A percentile compares a stretch with the other conserved stretches of the same genome.
Conservation (phyloP, 495 filamentous ascomycete species). For the Elasticomyces elasticus region DNA sequence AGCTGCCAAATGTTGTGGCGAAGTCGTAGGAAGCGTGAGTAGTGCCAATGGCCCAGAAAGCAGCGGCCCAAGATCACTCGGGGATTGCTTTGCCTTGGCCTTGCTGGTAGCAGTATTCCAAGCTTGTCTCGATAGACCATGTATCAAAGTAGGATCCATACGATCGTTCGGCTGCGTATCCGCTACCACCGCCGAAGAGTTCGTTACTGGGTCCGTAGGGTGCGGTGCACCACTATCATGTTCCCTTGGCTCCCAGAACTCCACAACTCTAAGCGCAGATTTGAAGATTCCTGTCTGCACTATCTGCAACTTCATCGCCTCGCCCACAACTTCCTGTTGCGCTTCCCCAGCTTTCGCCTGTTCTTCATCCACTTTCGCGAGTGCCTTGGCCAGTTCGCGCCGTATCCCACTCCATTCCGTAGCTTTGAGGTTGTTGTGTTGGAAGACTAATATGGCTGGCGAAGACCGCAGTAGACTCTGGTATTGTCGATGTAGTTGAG, state of each 20-base stretch:
- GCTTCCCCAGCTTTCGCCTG: conserved; percentile 39
- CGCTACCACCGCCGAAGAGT: conserved; percentile 27
- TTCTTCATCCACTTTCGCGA: conserved; percentile 54
- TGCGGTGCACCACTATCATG: conserved; percentile 8
- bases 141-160: conserved; percentile 43
- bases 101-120: conserved; percentile 44
- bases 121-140: conserved; percentile 64
- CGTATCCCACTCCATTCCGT: conserved; percentile 80
- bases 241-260: conserved; percentile 69
- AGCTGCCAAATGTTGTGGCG: conserved; percentile 69
- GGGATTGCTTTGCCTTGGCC: conserved; percentile 29
- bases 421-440: conserved; percentile 90
- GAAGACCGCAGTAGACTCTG: conserved; percentile 84
- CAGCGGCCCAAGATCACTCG: conserved; percentile 56
- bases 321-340: conserved; percentile 38
- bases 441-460: conserved; percentile 83
- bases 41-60: conserved; percentile 70
- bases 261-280: conserved; percentile 69
- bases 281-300: conserved; percentile 84
- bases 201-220: conserved; percentile 25
- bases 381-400: conserved; percentile 62
- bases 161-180: conserved; percentile 11
- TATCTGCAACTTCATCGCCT: conserved; percentile 63
- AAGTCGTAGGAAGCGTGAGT: conserved; percentile 71
- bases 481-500: conserved; percentile 90